Conservation (phyloP, 768 basidiomycete species). For the Mycena filopes region DNA sequence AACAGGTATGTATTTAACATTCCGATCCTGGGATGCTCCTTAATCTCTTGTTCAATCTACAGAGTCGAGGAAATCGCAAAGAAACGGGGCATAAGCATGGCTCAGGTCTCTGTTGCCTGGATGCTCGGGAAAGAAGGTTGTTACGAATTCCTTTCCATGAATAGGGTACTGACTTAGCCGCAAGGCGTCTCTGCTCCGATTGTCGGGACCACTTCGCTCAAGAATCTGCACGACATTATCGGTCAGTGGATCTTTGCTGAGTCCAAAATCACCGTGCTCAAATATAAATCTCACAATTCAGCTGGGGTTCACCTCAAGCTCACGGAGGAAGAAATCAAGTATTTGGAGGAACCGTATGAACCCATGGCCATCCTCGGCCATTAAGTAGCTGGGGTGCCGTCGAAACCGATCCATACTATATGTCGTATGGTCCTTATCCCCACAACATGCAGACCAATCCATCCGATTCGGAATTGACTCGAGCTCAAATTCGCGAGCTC, state of each 20-base stretch:
- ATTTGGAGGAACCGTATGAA: conserved; percentile 20
- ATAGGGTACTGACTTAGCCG: no score
- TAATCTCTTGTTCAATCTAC: not conserved
- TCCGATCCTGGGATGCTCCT: no score
- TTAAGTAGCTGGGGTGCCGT: not conserved
- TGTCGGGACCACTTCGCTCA: conserved; percentile 61
- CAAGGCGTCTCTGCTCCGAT: conserved; percentile 66
- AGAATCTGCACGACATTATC: conserved; percentile 62
- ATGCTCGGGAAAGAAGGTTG: conserved; percentile 47
- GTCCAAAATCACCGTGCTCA: no score
- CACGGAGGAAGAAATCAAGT: conserved; percentile 22
- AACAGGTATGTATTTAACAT: conserved; percentile 12
- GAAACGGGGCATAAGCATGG: conserved; percentile 63
- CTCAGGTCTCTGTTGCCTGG: conserved; percentile 68
- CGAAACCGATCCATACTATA: no score
- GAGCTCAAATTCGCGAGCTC: no score
- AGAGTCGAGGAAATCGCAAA: conserved; percentile 68
- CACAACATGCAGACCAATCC: no score
- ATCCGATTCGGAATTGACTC: no score
- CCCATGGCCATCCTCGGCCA: conserved; percentile 13
- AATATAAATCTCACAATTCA: no score
- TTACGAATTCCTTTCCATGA: not conserved
- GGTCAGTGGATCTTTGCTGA: conserved; percentile 41
- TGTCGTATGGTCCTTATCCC: no score
- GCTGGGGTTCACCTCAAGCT: conserved; percentile 20